phyloP scores from a whole-genome alignment of 2,329 filamentous ascomycete species.

The Aureobasidium uvarum region DNA sequence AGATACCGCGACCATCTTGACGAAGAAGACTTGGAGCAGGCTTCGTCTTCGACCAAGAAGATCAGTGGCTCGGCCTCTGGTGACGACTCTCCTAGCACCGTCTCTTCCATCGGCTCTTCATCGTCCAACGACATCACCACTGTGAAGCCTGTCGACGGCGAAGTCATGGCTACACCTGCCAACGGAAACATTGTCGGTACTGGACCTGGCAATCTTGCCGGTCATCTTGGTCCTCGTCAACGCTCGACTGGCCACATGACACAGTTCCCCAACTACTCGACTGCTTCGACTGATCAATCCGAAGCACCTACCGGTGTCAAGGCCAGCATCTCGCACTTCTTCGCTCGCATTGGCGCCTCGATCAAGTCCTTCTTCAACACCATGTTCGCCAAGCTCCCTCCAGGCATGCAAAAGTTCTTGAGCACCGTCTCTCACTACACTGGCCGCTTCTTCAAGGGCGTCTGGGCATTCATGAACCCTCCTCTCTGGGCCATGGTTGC shows the following conservation, averaged over 20 bases:
- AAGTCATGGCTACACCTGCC: constrained; percentile 45
- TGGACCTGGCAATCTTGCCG: constrained; percentile 43
- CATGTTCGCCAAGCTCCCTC: constrained; percentile 53
- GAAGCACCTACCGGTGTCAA: constrained; percentile 32
- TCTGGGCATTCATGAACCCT: constrained; percentile 97
- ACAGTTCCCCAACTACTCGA: constrained; percentile 39
- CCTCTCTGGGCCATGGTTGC: constrained; percentile 95
- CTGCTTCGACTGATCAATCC: constrained; percentile 31
- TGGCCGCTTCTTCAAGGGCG: constrained; percentile 59
- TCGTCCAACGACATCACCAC: constrained; percentile 34
- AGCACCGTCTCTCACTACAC: constrained; percentile 44
- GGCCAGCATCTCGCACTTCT: constrained; percentile 30
- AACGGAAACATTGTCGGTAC: constrained; percentile 49
- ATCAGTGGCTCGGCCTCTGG: constrained; percentile 50
- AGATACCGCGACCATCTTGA: constrained; percentile 55
- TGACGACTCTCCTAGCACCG: constrained; percentile 45
- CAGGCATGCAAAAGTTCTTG: constrained; percentile 52
- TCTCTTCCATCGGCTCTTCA: constrained; percentile 30
- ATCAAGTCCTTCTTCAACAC: constrained; percentile 39
- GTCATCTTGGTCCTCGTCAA: constrained; percentile 36
- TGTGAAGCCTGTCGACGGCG: constrained; percentile 34
- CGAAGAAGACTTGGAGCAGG: constrained; percentile 47
- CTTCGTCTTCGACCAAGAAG: constrained; percentile 13
- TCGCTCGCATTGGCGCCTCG: constrained; percentile 30
- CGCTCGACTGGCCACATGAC: constrained; percentile 56